These are phyloP conservation scores for Eucalyptus pauciflora DNA, from an alignment of 345 rosid species.

Conservation along the genomic window DNA sequence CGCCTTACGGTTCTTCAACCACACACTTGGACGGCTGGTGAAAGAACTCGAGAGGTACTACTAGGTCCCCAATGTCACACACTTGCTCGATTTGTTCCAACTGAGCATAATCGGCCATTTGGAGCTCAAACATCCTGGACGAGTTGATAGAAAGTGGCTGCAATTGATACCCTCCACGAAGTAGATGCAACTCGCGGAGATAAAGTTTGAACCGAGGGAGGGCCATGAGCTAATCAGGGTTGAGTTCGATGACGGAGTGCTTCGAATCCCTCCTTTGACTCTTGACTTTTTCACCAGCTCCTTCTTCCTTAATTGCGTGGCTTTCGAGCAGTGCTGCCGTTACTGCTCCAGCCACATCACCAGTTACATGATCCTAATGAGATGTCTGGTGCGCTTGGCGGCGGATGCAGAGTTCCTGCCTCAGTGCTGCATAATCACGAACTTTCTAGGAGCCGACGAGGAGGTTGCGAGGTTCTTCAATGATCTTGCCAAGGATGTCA, in stretches of 20 bases:
- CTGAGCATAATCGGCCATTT: neutral
- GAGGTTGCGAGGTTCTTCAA: neutral
- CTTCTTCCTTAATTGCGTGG: neutral
- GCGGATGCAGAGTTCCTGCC: neutral
- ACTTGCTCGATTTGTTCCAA: neutral
- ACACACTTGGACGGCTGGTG: neutral
- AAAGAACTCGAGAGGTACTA: neutral
- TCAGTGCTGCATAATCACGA: neutral
- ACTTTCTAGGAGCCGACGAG: neutral
- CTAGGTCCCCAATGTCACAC: neutral
- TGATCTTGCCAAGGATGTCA: neutral
- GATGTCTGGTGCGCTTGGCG: neutral
- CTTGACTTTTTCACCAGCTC: neutral
- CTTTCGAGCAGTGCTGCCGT: neutral
- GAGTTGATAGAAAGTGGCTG: neutral
- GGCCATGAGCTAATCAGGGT: rapidly evolving
- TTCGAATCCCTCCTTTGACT: neutral
- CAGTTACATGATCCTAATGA: neutral
- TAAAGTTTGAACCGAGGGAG: neutral
- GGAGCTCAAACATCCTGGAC: neutral
- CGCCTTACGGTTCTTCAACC: neutral
- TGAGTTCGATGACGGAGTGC: neutral
- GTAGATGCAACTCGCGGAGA: neutral
- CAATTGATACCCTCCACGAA: neutral
- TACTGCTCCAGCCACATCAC: neutral